phyloP scores from a whole-genome alignment of 306 rosid species.

The Senna siamea region DNA sequence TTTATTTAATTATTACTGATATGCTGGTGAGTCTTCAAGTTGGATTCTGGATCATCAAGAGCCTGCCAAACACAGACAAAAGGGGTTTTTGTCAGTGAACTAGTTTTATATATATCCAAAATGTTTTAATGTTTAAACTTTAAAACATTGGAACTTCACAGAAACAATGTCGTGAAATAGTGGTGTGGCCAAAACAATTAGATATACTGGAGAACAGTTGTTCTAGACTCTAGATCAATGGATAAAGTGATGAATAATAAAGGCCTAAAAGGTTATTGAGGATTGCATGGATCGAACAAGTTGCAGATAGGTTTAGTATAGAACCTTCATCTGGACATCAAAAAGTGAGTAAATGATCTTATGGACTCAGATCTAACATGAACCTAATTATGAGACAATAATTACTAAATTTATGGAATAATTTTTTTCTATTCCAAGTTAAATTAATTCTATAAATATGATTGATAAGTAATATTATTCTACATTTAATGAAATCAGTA shows the following conservation, averaged over 20 bases:
- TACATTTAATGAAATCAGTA: too few relatives aligned
- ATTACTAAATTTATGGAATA: too few relatives aligned
- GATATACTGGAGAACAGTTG: conserved; percentile 5
- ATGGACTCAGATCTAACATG: too few relatives aligned
- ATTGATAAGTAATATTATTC: too few relatives aligned
- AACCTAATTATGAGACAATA: too few relatives aligned
- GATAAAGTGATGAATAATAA: conserved; percentile 4
- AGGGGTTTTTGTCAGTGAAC: conserved; percentile 13
- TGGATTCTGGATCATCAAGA: conserved; percentile 34
- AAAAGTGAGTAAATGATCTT: background rate
- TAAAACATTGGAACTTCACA: background rate
- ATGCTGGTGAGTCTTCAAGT: conserved; percentile 20
- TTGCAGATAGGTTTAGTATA: background rate
- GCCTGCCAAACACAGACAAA: conserved; percentile 43
- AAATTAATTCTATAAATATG: too few relatives aligned
- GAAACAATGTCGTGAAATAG: conserved; percentile 10
- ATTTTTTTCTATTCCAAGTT: too few relatives aligned
- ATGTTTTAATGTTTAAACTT: background rate
- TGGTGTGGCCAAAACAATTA: conserved; percentile 24
- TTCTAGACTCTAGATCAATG: conserved; percentile 2
- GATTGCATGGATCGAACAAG: background rate
- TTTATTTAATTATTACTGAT: conserved; percentile 31
- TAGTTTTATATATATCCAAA: background rate
- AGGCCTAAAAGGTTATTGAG: conserved; percentile 1
- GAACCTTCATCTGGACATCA: background rate